These are phyloP conservation scores for Arxiozyma slooffiae DNA, from an alignment of 1,139 yeast genomes.

Conservation along the genomic window DNA sequence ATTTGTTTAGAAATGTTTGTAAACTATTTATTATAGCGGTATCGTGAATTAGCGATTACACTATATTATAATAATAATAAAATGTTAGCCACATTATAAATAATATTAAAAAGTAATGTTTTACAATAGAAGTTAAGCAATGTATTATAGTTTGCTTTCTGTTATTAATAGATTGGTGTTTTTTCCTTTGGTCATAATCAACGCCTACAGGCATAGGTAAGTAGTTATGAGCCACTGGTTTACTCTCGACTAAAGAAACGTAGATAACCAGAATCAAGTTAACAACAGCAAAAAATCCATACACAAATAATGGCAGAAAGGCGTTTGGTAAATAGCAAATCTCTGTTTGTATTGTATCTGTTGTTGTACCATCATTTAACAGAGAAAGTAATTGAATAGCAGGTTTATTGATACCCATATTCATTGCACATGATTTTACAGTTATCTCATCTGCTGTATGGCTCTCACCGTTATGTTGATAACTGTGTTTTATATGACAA, in stretches of 20 bases:
- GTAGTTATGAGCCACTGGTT: not conserved
- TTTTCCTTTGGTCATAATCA: not conserved
- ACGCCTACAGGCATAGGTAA: slow-evolving; percentile 3
- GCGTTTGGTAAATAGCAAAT: slow-evolving; percentile 67
- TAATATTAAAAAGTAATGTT: not conserved
- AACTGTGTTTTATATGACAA: slow-evolving; percentile 64
- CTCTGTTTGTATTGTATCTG: slow-evolving; percentile 20
- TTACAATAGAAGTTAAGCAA: not conserved
- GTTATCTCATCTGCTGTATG: slow-evolving; percentile 61
- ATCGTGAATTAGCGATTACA: not conserved
- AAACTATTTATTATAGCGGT: not conserved
- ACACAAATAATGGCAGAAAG: slow-evolving; percentile 40
- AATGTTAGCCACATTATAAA: not conserved
- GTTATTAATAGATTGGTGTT: not conserved
- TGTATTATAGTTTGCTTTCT: not conserved
- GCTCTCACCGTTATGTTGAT: slow-evolving; percentile 29
- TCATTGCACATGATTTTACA: slow-evolving; percentile 84
- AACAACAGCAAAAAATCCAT: slow-evolving; percentile 19
- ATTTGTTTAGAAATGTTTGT: not conserved
- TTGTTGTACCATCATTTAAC: slow-evolving; percentile 37
- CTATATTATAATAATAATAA: not conserved
- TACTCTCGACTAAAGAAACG: not conserved
- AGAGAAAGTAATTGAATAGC: slow-evolving; percentile 77
- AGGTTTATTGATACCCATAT: slow-evolving; percentile 76
- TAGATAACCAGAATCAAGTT: slow-evolving; percentile 4